A percentile compares a stretch with the other conserved stretches of the same genome.
These are phyloP conservation scores for Talaromyces funiculosus DNA, from an alignment of 2,329 filamentous ascomycete species.

Conservation along the genomic window DNA sequence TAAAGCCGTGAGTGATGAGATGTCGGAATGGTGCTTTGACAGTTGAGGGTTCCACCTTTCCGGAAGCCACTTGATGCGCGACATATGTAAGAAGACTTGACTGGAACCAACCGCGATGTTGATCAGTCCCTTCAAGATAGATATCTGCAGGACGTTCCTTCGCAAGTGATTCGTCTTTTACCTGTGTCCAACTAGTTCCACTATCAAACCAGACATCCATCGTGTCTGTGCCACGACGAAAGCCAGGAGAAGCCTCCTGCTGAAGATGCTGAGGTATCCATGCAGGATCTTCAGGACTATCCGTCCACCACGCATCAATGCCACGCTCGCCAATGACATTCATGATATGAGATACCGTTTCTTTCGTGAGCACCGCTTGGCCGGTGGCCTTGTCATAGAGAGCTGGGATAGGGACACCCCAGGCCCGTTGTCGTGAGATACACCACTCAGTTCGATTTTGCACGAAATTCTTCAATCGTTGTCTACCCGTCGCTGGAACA, in stretches of 20 bases:
- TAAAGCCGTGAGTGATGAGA: conserved; percentile 94
- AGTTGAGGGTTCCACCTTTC: conserved; percentile 19
- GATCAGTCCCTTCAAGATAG: conserved; percentile 90
- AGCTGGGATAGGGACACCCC: conserved; percentile 94
- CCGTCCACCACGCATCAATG: conserved; percentile 93
- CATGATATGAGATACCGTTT: conserved; percentile 80
- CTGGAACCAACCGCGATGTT: conserved; percentile 98
- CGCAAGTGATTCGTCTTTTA: conserved; percentile 31
- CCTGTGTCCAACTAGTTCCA: conserved; percentile 78
- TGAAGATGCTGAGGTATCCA: conserved; percentile 68
- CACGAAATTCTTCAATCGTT: conserved; percentile 77
- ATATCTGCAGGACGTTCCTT: conserved; percentile 60
- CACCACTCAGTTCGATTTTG: conserved; percentile 92
- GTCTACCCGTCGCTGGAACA: conserved; percentile 67
- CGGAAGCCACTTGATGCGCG: conserved; percentile 47
- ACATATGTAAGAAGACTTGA: conserved; percentile 86
- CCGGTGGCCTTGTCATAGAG: conserved; percentile 66
- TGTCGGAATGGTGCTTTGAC: conserved; percentile 69
- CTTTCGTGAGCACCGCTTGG: conserved; percentile 70
- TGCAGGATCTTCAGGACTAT: conserved; percentile 64
- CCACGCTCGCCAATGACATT: conserved; percentile 68
- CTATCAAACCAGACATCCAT: conserved; percentile 99
- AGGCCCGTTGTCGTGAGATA: conserved; percentile 89
- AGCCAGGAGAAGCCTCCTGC: conserved; percentile 42
- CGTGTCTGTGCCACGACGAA: conserved; percentile 77